Evolutionary conservation across 495 filamentous ascomycete genomes (phyloP).

Genomic region (Bathelium albidoporum): DNA sequence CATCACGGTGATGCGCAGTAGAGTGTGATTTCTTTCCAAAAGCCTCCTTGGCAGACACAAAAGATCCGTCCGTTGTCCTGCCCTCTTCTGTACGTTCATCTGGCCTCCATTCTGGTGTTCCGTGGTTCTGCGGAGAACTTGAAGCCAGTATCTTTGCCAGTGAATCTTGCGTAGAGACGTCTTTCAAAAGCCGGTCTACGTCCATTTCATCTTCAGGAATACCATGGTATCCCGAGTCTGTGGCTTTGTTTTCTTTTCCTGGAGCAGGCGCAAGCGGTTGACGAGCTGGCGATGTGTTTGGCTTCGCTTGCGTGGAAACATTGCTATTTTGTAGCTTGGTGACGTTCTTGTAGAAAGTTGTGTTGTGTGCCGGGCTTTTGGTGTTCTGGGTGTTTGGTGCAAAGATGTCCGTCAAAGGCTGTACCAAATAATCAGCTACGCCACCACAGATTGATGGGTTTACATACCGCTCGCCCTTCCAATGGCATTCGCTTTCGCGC

Average conservation of each 20-base stretch:
- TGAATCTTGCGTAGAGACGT: neutral
- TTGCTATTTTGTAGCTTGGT: slow-evolving; percentile 22
- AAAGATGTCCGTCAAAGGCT: slow-evolving; percentile 83
- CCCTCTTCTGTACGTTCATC: slow-evolving; percentile 24
- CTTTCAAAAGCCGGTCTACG: slow-evolving; percentile 19
- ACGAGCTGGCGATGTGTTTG: neutral
- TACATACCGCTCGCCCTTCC: slow-evolving; percentile 58
- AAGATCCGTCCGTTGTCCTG: slow-evolving; percentile 49
- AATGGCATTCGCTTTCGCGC: slow-evolving; percentile 54
- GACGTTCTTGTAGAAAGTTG: slow-evolving; percentile 19
- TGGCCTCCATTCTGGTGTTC: slow-evolving; percentile 1
- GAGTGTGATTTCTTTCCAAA: slow-evolving; percentile 35
- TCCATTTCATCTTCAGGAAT: slow-evolving; percentile 50
- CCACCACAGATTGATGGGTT: neutral
- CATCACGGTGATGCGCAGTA: slow-evolving; percentile 10
- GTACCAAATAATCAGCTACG: slow-evolving; percentile 9
- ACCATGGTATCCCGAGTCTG: slow-evolving; percentile 78
- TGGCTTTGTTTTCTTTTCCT: slow-evolving; percentile 24
- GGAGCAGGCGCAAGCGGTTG: neutral
- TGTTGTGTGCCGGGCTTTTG: slow-evolving; percentile 21
- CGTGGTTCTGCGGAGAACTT: neutral
- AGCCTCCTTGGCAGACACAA: slow-evolving; percentile 57
- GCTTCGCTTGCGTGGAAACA: neutral
- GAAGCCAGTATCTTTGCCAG: neutral
- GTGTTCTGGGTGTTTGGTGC: slow-evolving; percentile 35